phyloP scores from a whole-genome alignment of 768 basidiomycete genomes.

The Russula lepida region DNA sequence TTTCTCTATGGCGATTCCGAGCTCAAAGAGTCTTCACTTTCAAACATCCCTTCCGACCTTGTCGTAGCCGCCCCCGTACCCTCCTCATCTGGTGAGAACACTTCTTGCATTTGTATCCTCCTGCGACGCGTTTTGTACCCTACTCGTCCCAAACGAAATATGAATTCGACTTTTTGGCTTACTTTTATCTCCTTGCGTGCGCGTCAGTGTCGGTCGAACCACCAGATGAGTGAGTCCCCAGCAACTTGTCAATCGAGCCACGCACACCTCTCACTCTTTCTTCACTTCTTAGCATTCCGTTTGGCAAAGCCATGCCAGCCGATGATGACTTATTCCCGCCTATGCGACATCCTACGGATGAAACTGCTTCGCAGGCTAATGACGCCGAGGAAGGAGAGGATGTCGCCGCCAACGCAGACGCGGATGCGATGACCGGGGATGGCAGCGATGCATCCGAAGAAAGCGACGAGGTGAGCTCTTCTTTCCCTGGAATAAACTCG shows the following conservation, averaged over 20 bases:
- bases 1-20: slow-evolving; percentile 28
- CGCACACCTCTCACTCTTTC: background rate
- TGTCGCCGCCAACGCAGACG: background rate
- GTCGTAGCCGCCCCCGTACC: slow-evolving; percentile 38
- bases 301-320: slow-evolving; percentile 1
- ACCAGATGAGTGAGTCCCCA: slow-evolving; percentile 18
- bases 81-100: slow-evolving; percentile 13
- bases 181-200: slow-evolving; percentile 11
- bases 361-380: slow-evolving; percentile 5
- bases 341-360: slow-evolving; percentile 20
- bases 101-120: background rate
- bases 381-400: slow-evolving; percentile 16
- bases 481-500: slow-evolving; percentile 35
- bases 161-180: slow-evolving; percentile 18
- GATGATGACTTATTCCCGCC: slow-evolving; percentile 12
- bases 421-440: slow-evolving; percentile 30
- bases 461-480: slow-evolving; percentile 35
- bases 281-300: slow-evolving; percentile 8
- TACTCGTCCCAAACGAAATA: slow-evolving; percentile 17
- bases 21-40: slow-evolving; percentile 12
- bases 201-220: slow-evolving; percentile 13
- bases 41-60: slow-evolving; percentile 22
- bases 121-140: slow-evolving; percentile 14
- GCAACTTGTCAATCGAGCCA: background rate
- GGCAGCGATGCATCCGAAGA: slow-evolving; percentile 35